A percentile compares a stretch with the other conserved stretches of the same genome.
Evolutionary conservation across 2,329 filamentous ascomycete genomes (phyloP).

Genomic region (Magnaporthales sp.): DNA sequence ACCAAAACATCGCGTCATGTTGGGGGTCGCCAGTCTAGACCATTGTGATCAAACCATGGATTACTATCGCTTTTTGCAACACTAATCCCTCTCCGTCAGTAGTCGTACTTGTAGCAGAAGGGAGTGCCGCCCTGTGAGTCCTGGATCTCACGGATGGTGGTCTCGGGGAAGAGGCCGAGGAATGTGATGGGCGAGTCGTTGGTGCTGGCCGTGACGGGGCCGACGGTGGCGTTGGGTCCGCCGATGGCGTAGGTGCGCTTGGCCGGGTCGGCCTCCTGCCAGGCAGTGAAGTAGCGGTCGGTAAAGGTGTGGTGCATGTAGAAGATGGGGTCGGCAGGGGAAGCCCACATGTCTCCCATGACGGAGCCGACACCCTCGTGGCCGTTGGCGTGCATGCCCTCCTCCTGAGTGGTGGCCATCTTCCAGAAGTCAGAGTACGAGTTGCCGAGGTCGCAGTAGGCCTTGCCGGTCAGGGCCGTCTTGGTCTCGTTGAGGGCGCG

Average conservation of each 20-base stretch:
- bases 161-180: not conserved
- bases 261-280: not conserved
- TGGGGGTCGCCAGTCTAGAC: too few relatives aligned
- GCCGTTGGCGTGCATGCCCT: not conserved
- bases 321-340: constrained; percentile 2
- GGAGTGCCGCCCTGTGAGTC: constrained; percentile 1
- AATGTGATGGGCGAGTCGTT: not conserved
- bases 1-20: too few relatives aligned
- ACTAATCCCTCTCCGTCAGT: not conserved
- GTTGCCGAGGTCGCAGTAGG: constrained; percentile 2
- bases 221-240: not conserved
- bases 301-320: constrained; percentile 3
- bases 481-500: constrained; percentile 3
- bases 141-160: not conserved
- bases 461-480: not conserved
- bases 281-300: not conserved
- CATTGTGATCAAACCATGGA: too few relatives aligned
- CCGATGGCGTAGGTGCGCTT: not conserved
- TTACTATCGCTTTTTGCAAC: too few relatives aligned
- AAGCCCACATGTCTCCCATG: constrained; percentile 3
- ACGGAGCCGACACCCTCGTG: not conserved
- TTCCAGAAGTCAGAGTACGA: not conserved
- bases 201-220: not conserved
- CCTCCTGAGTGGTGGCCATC: constrained; percentile 1
- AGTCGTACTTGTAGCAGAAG: constrained; percentile 2